phyloP scores from a whole-genome alignment of 2,329 filamentous ascomycete genomes.

The Trichoderma aggressivum region DNA sequence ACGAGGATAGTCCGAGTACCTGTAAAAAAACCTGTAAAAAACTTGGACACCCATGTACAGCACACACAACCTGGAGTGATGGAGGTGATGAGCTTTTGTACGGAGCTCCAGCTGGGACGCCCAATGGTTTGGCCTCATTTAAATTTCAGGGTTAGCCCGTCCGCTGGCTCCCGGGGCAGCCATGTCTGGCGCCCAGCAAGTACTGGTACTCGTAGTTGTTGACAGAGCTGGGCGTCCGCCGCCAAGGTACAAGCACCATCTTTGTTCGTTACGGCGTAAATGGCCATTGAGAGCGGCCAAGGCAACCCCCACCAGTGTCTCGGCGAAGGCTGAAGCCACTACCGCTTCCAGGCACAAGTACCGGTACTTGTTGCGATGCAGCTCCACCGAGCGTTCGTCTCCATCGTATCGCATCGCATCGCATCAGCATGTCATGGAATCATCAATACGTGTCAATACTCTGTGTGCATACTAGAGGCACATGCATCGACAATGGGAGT shows the following conservation, averaged over 20 bases:
- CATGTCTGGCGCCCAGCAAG: not conserved
- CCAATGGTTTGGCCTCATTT: slow-evolving; percentile 10
- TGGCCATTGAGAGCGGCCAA: not conserved
- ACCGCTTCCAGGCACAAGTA: slow-evolving; percentile 6
- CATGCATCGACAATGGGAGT: not conserved
- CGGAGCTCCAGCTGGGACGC: slow-evolving; percentile 8
- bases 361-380: not conserved
- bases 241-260: not conserved
- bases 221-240: not conserved
- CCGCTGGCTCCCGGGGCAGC: slow-evolving; percentile 5
- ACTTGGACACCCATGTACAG: not conserved
- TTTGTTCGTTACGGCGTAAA: not conserved
- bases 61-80: not conserved
- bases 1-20: not conserved
- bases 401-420: not conserved
- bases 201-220: not conserved
- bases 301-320: not conserved
- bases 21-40: not conserved
- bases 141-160: slow-evolving; percentile 17
- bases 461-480: not conserved
- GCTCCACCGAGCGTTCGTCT: slow-evolving; percentile 1
- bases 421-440: not conserved
- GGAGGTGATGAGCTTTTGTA: not conserved
- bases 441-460: not conserved
- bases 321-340: slow-evolving; percentile 12